Base-by-base conservation (phyloP, 2,329 filamentous ascomycete species). In the Domatiomyces catenatus region DNA sequence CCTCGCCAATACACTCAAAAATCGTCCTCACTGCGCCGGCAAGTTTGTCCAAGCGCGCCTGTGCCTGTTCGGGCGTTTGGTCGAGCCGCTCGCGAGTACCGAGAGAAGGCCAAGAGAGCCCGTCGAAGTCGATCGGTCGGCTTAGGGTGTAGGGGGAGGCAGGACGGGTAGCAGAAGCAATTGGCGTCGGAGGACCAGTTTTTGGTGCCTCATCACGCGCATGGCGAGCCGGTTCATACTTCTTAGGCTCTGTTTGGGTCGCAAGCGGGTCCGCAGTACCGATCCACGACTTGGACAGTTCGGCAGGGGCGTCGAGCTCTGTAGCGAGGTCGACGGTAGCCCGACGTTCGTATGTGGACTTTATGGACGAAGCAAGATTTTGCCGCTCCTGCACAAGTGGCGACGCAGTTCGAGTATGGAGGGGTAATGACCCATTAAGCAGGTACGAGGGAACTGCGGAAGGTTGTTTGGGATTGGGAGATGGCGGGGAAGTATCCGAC, bases 1-100 rank as follows among this genome's bases (percentile, higher is more conserved):
- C 79, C 60, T 83, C 79, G 46, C 79, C 79, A 18, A 83, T 73
- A 56, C 79, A 82, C 62, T 82, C 79, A 15, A 83, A 64, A 43
- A 83, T 79, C 0, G 79, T 83, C 48, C 71, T 68, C 12, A 82
- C 76, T 44, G 79, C 79, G 44, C 76, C 77, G 1, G 77, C 71
- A n/a, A 83, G 69, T 64, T 80, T 82, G 58, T 74, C 64, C 17
- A 80, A 66, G 8, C 77, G 70, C 54, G 74, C 71, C 52, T 74
- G 70, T 44, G 75, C 76, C 60, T 81, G 69, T 58, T 77, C 73
- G 0, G 76, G 74, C 2, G 73, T 75, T 1, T 75, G 74, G 54
- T 79, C 76, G 52, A 77, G 69, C 46, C 77, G 68, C 55, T 67
- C 67, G 50, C 71, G 65, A 15, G 71, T 74, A 48, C 71, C 71